Evolutionary conservation across 305 asterid species (phyloP).

Genomic region (Solanum hybrid): DNA sequence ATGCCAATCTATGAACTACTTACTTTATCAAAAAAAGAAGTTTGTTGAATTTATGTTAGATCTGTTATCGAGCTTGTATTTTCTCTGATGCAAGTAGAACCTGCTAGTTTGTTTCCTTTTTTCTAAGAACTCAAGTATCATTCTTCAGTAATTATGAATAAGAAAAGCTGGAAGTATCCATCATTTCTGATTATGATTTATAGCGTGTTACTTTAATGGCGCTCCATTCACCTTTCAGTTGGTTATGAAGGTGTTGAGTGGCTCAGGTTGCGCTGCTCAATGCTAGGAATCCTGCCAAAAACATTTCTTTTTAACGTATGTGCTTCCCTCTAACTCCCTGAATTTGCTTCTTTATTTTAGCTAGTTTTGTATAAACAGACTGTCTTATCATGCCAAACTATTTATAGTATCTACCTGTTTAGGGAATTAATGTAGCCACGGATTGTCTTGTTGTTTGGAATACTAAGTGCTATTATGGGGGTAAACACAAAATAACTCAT

Average conservation of each 20-base stretch:
- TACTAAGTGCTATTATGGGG: not conserved
- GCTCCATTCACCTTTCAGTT: slow-evolving; percentile 1
- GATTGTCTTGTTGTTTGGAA: not conserved
- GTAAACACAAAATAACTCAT: not conserved
- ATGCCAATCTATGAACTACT: not conserved
- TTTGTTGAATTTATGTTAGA: not conserved
- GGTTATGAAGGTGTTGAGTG: slow-evolving; percentile 3
- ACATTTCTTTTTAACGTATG: not conserved
- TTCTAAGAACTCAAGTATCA: not conserved
- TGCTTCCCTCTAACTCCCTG: not conserved
- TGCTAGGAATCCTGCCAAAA: slow-evolving; percentile 1
- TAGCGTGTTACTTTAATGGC: not conserved
- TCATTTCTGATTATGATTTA: not conserved
- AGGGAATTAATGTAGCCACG: not conserved
- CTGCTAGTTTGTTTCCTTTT: not conserved
- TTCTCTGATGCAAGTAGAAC: not conserved
- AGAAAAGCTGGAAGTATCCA: not conserved
- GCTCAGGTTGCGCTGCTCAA: slow-evolving; percentile 5
- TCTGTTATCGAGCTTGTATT: not conserved
- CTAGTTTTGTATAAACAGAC: not conserved
- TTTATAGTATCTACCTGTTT: not conserved
- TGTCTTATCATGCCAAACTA: not conserved
- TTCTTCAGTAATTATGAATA: not conserved
- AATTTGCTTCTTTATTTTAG: not conserved
- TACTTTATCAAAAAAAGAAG: not conserved